These are phyloP conservation scores for Bipolaris gigantea DNA, from an alignment of 2,329 filamentous ascomycete genomes.

Conservation along the genomic window DNA sequence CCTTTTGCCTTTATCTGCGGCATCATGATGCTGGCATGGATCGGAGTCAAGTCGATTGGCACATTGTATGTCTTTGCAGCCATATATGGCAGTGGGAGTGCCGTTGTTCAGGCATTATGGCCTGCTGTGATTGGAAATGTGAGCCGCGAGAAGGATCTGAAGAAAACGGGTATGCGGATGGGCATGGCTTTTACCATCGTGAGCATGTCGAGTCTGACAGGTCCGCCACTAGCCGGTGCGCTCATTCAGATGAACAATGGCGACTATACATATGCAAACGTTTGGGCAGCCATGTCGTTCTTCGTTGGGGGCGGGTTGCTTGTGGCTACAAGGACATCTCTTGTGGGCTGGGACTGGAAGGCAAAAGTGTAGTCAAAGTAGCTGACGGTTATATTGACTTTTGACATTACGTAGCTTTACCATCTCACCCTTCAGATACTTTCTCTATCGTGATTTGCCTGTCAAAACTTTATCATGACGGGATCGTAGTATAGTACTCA, in stretches of 20 bases:
- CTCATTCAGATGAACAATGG: slow-evolving; percentile 35
- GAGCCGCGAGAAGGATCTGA: slow-evolving; percentile 41
- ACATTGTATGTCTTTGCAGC: slow-evolving; percentile 37
- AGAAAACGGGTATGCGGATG: slow-evolving; percentile 40
- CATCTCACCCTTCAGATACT: background rate
- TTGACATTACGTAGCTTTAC: background rate
- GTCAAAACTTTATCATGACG: background rate
- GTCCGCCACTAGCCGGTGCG: slow-evolving; percentile 41
- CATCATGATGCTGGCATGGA: slow-evolving; percentile 47
- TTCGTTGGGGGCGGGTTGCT: slow-evolving; percentile 33
- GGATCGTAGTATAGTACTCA: background rate
- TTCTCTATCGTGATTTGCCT: background rate
- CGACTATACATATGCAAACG: slow-evolving; percentile 43
- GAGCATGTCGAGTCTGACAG: slow-evolving; percentile 40
- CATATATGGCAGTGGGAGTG: slow-evolving; percentile 34
- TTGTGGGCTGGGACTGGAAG: slow-evolving; percentile 36
- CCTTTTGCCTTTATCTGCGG: slow-evolving; percentile 51
- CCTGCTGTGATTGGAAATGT: slow-evolving; percentile 29
- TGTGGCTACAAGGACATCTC: slow-evolving; percentile 29
- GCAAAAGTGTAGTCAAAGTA: slow-evolving; percentile 23
- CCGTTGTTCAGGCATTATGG: slow-evolving; percentile 38
- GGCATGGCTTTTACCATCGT: slow-evolving; percentile 45
- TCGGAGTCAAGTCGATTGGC: slow-evolving; percentile 29
- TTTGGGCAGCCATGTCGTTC: slow-evolving; percentile 38
- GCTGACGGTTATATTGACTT: no score